Conservation (phyloP, 1,139 yeast species). For the Geotrichum phurueaensis region DNA sequence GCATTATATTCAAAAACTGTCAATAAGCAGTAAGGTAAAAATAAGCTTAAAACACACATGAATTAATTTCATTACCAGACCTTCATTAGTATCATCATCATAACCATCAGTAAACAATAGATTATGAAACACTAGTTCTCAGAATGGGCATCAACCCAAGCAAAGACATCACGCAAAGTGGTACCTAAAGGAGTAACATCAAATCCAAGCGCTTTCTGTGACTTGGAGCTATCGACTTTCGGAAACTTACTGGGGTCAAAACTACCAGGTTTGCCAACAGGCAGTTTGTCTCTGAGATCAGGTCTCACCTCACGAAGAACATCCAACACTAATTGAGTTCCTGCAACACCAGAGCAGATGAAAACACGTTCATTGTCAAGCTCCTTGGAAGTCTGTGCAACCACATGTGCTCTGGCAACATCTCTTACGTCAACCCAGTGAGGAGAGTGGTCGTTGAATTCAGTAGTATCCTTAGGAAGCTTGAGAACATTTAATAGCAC, state of each 20-base stretch:
- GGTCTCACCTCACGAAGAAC: slow-evolving; percentile 28
- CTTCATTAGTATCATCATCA: too few relatives aligned
- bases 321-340: slow-evolving; percentile 33
- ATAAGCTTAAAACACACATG: too few relatives aligned
- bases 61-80: too few relatives aligned
- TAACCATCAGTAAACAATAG: too few relatives aligned
- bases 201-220: too few relatives aligned
- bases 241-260: not conserved
- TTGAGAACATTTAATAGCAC: not conserved
- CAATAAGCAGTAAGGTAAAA: too few relatives aligned
- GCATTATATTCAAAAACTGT: too few relatives aligned
- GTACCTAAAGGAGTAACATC: too few relatives aligned
- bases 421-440: slow-evolving; percentile 16
- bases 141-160: too few relatives aligned
- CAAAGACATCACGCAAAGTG: too few relatives aligned
- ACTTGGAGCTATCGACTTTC: too few relatives aligned
- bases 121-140: too few relatives aligned
- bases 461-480: not conserved
- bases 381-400: slow-evolving; percentile 20
- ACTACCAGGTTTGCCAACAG: slow-evolving; percentile 3
- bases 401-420: slow-evolving; percentile 12
- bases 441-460: not conserved
- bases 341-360: slow-evolving; percentile 33
- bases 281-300: not conserved
- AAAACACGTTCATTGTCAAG: slow-evolving; percentile 39